These are phyloP conservation scores for Cryptosporidium andersoni DNA, from an alignment of 169 alveolate genomes.

Conservation along the genomic window DNA sequence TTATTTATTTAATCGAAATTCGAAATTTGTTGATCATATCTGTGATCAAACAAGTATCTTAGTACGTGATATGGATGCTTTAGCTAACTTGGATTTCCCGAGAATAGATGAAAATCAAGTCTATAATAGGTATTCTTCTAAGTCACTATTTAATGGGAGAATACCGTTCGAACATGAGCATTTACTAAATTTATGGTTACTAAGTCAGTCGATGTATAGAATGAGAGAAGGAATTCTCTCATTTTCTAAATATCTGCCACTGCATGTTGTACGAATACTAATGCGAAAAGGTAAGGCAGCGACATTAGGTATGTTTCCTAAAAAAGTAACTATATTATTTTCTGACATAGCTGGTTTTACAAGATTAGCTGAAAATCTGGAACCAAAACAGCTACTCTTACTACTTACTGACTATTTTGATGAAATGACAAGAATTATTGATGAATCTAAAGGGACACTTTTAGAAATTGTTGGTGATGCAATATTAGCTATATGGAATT, in stretches of 20 bases:
- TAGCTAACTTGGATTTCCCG: no score
- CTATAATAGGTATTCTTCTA: no score
- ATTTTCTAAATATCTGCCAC: constrained; percentile 50
- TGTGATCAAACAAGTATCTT: no score
- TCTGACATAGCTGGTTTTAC: constrained; percentile 66
- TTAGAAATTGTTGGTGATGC: constrained; percentile 72
- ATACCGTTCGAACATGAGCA: no score
- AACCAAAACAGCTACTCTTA: constrained; percentile 20
- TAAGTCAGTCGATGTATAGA: no score
- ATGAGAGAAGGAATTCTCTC: neutral
- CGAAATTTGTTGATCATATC: no score
- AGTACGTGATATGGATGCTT: no score
- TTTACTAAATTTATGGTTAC: no score
- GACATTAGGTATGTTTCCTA: neutral
- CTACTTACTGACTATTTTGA: constrained; percentile 39
- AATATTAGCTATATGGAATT: constrained; percentile 70
- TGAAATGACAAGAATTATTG: constrained; percentile 34
- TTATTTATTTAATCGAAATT: no score
- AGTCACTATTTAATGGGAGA: no score
- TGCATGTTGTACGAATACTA: neutral
- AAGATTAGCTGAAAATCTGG: constrained; percentile 25
- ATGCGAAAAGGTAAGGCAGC: constrained; percentile 1
- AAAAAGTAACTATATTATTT: constrained; percentile 57
- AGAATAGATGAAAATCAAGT: no score
- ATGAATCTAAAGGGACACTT: constrained; percentile 43